phyloP scores from a whole-genome alignment of 257 asterid species.

The Phtheirospermum japonicum region DNA sequence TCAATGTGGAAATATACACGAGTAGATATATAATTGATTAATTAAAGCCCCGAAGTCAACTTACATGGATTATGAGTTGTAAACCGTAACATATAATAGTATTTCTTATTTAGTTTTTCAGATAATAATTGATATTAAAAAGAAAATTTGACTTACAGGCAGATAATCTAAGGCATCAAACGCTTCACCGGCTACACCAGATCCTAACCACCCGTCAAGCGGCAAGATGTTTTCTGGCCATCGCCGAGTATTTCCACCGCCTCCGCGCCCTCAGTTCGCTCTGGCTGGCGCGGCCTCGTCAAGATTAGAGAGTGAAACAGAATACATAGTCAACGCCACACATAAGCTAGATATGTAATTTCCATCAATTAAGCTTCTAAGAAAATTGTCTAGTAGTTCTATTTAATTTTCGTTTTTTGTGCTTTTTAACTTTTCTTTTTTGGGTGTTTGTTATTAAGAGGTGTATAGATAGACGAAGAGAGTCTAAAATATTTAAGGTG shows the following conservation, averaged over 20 bases:
- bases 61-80: too few species aligned
- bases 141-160: slow-evolving; percentile 46
- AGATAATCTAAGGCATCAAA: slow-evolving; percentile 69
- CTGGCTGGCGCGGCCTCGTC: slow-evolving; percentile 72
- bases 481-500: slow-evolving; percentile 24
- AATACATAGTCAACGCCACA: not conserved
- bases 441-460: slow-evolving; percentile 25
- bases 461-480: slow-evolving; percentile 35
- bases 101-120: too few species aligned
- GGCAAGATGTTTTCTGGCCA: slow-evolving; percentile 68
- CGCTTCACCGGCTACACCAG: slow-evolving; percentile 67
- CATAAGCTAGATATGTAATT: too few species aligned
- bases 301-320: slow-evolving; percentile 28
- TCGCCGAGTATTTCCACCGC: slow-evolving; percentile 78
- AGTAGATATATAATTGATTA: not conserved
- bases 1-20: slow-evolving; percentile 35
- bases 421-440: not conserved
- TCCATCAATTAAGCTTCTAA: slow-evolving; percentile 1
- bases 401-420: slow-evolving; percentile 8
- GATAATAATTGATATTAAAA: not conserved
- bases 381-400: slow-evolving; percentile 28
- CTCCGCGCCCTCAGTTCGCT: slow-evolving; percentile 86
- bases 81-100: too few species aligned
- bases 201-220: slow-evolving; percentile 62
- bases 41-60: too few species aligned